Evolutionary conservation across 2,329 filamentous ascomycete species (phyloP).

Genomic region (Fusarium sarcochroum): DNA sequence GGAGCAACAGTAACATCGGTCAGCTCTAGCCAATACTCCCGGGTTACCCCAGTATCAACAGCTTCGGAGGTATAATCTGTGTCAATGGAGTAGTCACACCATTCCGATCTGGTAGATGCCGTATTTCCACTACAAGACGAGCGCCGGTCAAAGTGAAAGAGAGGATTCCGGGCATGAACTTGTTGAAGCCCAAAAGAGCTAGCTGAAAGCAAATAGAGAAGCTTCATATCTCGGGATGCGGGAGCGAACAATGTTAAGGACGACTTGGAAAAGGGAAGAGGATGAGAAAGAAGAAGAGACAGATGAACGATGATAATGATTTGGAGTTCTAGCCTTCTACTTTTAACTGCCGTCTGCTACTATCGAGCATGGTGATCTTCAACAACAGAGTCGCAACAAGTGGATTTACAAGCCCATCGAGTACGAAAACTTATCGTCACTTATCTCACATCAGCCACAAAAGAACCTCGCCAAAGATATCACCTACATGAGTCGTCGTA

Average conservation of each 20-base stretch:
- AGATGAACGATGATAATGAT: not conserved
- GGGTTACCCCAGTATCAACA: constrained; percentile 64
- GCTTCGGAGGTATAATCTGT: constrained; percentile 60
- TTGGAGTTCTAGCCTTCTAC: not conserved
- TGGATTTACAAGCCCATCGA: not conserved
- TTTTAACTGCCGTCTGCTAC: fast-evolving
- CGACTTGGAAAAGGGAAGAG: too few species aligned
- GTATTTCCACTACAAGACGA: constrained; percentile 8
- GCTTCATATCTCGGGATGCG: not conserved
- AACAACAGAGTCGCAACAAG: not conserved
- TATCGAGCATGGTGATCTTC: not conserved
- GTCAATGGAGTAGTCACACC: constrained; percentile 64
- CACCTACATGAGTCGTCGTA: not conserved
- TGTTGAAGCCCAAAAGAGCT: not conserved
- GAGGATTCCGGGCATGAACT: not conserved
- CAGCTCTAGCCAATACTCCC: constrained; percentile 64
- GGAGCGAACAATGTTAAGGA: too few species aligned
- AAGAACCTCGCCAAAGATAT: not conserved
- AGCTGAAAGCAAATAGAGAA: not conserved
- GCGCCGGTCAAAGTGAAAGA: not conserved
- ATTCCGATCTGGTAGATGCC: constrained; percentile 39
- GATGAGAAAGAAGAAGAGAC: not conserved
- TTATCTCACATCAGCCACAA: not conserved
- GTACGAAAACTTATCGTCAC: not conserved
- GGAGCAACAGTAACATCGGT: constrained; percentile 57